phyloP scores from a whole-genome alignment of 2,329 filamentous ascomycete species.

The Hypoxylon sp. region DNA sequence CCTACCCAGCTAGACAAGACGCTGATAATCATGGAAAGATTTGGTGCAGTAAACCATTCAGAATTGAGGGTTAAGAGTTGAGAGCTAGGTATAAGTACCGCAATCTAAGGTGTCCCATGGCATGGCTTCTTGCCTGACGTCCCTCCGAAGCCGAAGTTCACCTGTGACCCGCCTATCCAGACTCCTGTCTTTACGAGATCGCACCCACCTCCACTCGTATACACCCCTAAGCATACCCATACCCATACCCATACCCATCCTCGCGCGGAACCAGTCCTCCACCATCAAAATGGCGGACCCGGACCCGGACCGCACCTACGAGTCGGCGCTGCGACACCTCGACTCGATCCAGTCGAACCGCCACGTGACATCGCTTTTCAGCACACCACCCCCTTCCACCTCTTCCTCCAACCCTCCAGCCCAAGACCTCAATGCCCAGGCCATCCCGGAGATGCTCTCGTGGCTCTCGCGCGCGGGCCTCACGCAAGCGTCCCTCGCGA shows the following conservation, averaged over 20 bases:
- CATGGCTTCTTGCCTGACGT: slow-evolving; percentile 22
- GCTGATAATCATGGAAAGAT: neutral
- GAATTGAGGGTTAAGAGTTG: too few relatives aligned
- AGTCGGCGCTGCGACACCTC: slow-evolving; percentile 79
- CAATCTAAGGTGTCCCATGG: too few relatives aligned
- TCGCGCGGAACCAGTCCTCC: slow-evolving; percentile 11
- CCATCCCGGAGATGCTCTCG: slow-evolving; percentile 83
- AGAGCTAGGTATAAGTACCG: too few relatives aligned
- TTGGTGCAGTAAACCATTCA: too few relatives aligned
- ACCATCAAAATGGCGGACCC: slow-evolving; percentile 42
- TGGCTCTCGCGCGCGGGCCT: slow-evolving; percentile 84
- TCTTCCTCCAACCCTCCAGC: slow-evolving; percentile 61
- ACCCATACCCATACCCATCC: neutral
- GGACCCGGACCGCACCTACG: slow-evolving; percentile 61
- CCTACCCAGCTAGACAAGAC: too few relatives aligned
- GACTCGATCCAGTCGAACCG: slow-evolving; percentile 85
- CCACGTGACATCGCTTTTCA: slow-evolving; percentile 67
- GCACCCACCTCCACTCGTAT: too few relatives aligned
- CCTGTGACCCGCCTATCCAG: slow-evolving; percentile 1
- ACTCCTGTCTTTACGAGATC: neutral
- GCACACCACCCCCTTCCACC: slow-evolving; percentile 51
- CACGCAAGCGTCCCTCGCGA: slow-evolving; percentile 59
- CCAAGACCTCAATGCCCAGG: slow-evolving; percentile 72
- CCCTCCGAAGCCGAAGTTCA: slow-evolving; percentile 9
- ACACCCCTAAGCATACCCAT: too few relatives aligned